Evolutionary conservation across 768 basidiomycete species (phyloP), one percentile per base, ranked within the genome.

Genomic region (Suillus hirtellus): DNA sequence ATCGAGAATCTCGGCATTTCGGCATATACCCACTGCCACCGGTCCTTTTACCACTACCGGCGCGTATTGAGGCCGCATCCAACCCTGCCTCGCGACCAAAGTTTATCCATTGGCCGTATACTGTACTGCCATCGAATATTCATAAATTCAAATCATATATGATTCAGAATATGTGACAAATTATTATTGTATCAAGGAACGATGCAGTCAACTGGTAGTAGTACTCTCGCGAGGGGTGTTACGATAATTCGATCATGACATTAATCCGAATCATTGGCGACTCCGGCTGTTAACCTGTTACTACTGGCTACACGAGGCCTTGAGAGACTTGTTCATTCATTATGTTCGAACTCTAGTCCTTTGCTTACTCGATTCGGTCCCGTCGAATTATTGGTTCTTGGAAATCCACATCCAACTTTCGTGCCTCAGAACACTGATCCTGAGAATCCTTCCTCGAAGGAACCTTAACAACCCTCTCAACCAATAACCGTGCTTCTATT

Each of bases 121-220:
- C n/a, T 4, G 46, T n/a, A 47, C 47, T 24, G 21, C 47, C 47
- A 49, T 46, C n/a, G n/a, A n/a, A 31, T 31, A 31, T n/a, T 46
- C 4, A n/a, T 46, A 44, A n/a, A 3, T 44, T 19, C 8, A 44
- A n/a, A 10, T 11, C 9, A n/a, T n/a, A 11, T n/a, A 3, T 8
- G 46, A 24, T 47, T 24, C 47, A 47, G 14, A 27, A 15, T 27
- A 49, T 49, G 4, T 24, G 7, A 9, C 47, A 49, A 54, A 19
- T 31, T 21, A 24, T 3, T 6, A 31, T 37, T 37, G 24, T 49
- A 62, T 62, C 61, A 58, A 62, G 61, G 61, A 62, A 62, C 61
- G 31, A 31, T 31, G 31, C 15, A n/a, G 10, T 56, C 40, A 44
- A 58, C 38, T 46, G 5, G n/a, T 9, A 44, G 31, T 31, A 31